Conservation (phyloP, 2,329 filamentous ascomycete species). For the Aurifilum marmelostoma region DNA sequence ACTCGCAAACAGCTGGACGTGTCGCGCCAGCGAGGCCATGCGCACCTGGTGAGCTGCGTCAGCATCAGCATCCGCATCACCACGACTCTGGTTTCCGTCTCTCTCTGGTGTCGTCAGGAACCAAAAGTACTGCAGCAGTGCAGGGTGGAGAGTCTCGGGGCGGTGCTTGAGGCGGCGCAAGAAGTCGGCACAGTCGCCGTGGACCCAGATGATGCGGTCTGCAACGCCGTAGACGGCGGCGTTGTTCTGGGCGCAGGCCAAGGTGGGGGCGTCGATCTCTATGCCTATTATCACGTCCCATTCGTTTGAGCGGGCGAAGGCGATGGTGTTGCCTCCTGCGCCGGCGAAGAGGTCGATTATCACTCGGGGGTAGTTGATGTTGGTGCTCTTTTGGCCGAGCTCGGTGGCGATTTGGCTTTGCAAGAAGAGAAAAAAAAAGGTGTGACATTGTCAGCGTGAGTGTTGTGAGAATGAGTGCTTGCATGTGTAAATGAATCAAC, state of each 20-base stretch:
- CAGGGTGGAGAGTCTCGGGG: conserved; percentile 33
- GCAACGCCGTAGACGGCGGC: conserved; percentile 81
- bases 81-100: neutral
- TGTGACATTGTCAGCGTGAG: neutral
- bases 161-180: conserved; percentile 47
- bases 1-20: conserved; percentile 58
- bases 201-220: conserved; percentile 79
- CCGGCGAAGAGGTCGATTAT: conserved; percentile 91
- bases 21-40: conserved; percentile 27
- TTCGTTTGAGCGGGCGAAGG: conserved; percentile 79
- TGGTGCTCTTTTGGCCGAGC: conserved; percentile 63
- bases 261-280: conserved; percentile 77
- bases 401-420: conserved; percentile 74
- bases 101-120: neutral
- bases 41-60: conserved; percentile 35
- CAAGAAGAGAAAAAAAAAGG: neutral
- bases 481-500: conserved; percentile 33
- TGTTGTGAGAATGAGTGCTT: neutral
- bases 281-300: conserved; percentile 88
- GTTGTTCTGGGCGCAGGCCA: conserved; percentile 92
- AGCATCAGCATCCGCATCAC: too few relatives aligned
- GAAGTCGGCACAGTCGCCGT: conserved; percentile 83
- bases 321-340: conserved; percentile 90
- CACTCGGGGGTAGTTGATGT: conserved; percentile 35
- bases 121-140: neutral